Conservation (phyloP, 768 basidiomycete species). For the Pleurotus sapidus region DNA sequence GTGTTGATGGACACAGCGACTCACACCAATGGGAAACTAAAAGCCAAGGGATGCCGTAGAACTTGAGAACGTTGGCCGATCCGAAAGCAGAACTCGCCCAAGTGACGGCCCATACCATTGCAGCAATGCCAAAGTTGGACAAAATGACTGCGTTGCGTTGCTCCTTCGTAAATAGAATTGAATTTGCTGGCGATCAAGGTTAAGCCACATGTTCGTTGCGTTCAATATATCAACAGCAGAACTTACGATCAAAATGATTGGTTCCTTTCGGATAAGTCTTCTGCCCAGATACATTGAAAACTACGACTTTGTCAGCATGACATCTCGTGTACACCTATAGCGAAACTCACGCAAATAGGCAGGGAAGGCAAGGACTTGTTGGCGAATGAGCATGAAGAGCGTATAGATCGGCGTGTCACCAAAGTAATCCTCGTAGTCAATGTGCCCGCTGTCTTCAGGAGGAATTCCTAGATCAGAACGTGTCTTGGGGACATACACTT, state of each 20-base stretch:
- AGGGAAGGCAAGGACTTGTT: constrained; percentile 58
- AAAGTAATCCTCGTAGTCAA: constrained; percentile 53
- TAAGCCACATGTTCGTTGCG: not conserved
- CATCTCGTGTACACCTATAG: not conserved
- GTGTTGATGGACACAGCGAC: constrained; percentile 13
- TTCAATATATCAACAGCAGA: not conserved
- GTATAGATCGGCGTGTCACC: constrained; percentile 64
- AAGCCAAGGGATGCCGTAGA: constrained; percentile 55
- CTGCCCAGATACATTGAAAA: constrained; percentile 62
- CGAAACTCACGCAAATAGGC: constrained; percentile 52
- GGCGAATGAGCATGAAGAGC: constrained; percentile 50
- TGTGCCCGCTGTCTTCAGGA: constrained; percentile 30
- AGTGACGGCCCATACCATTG: constrained; percentile 40
- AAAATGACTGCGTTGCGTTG: constrained; percentile 52
- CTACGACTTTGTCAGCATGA: constrained; percentile 25
- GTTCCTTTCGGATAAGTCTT: constrained; percentile 58
- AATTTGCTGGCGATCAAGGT: constrained; percentile 37
- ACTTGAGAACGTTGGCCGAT: constrained; percentile 38
- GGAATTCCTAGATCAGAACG: constrained; percentile 51
- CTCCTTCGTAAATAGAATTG: constrained; percentile 50
- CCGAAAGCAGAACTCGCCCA: constrained; percentile 36
- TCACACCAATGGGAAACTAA: constrained; percentile 53
- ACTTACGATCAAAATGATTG: constrained; percentile 65
- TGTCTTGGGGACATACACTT: constrained; percentile 62
- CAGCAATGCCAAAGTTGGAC: constrained; percentile 54